Conservation (phyloP, 306 rosid genomes). For the Trichosanthes cucumerina region DNA sequence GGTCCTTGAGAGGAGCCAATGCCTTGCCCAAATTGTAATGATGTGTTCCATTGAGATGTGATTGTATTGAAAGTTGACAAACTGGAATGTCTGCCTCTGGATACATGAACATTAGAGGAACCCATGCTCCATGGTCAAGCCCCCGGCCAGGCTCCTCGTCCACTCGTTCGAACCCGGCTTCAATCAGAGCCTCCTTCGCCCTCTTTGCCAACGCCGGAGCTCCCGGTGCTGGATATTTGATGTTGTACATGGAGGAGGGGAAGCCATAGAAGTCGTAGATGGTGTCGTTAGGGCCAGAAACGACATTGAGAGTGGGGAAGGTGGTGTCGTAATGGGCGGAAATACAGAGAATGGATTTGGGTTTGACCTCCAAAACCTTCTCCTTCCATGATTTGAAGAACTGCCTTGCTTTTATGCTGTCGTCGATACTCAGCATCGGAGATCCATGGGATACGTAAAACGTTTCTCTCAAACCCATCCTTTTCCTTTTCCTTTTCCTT, state of each 20-base stretch:
- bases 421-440: slow-evolving; percentile 55
- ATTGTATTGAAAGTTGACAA: slow-evolving; percentile 70
- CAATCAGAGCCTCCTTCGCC: slow-evolving; percentile 48
- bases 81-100: slow-evolving; percentile 77
- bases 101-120: slow-evolving; percentile 72
- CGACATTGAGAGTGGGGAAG: slow-evolving; percentile 42
- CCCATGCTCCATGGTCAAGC: slow-evolving; percentile 91
- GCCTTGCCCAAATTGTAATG: slow-evolving; percentile 70
- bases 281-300: slow-evolving; percentile 32
- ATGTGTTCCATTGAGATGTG: slow-evolving; percentile 35
- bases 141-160: slow-evolving; percentile 59
- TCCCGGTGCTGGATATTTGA: slow-evolving; percentile 78
- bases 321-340: slow-evolving; percentile 72
- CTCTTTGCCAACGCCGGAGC: slow-evolving; percentile 54
- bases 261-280: slow-evolving; percentile 76
- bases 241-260: slow-evolving; percentile 61
- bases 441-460: slow-evolving; percentile 67
- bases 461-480: slow-evolving; percentile 26
- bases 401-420: slow-evolving; percentile 30
- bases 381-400: slow-evolving; percentile 55
- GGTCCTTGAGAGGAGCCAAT: slow-evolving; percentile 61
- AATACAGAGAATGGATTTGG: slow-evolving; percentile 40
- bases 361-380: slow-evolving; percentile 17
- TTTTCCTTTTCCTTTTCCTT: too few relatives aligned
- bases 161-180: slow-evolving; percentile 34